phyloP scores from a whole-genome alignment of 352 stramenopile species.

The Phytophthora litchii region DNA sequence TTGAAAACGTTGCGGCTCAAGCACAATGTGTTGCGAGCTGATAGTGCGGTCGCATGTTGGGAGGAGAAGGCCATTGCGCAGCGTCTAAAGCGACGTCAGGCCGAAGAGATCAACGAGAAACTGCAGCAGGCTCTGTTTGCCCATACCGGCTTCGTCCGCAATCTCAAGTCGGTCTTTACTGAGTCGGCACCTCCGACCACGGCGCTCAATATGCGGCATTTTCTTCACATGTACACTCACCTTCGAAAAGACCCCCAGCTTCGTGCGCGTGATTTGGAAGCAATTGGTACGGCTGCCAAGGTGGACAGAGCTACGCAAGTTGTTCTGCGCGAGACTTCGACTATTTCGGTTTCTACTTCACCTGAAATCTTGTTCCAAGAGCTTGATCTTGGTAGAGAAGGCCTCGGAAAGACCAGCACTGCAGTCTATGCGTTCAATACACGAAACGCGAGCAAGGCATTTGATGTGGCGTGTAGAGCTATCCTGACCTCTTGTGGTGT shows the following conservation, averaged over 20 bases:
- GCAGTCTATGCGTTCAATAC: constrained; percentile 47
- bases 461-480: constrained; percentile 32
- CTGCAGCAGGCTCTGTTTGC: constrained; percentile 27
- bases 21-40: constrained; percentile 18
- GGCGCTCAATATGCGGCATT: constrained; percentile 46
- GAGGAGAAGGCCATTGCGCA: constrained; percentile 34
- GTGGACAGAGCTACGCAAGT: constrained; percentile 47
- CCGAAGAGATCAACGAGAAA: constrained; percentile 30
- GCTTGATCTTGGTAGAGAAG: constrained; percentile 25
- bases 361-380: constrained; percentile 45
- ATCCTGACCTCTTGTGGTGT: constrained; percentile 32
- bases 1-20: constrained; percentile 26
- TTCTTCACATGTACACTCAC: constrained; percentile 51
- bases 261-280: constrained; percentile 40
- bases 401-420: constrained; percentile 37
- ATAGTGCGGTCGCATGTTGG: constrained; percentile 32
- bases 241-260: constrained; percentile 33
- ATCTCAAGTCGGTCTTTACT: constrained; percentile 31
- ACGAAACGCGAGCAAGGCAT: constrained; percentile 27
- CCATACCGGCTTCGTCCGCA: constrained; percentile 17
- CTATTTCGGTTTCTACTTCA: constrained; percentile 26
- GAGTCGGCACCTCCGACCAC: constrained; percentile 22
- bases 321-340: constrained; percentile 42
- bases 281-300: constrained; percentile 34
- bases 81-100: constrained; percentile 25